Evolutionary conservation across 768 basidiomycete species (phyloP), one percentile per base, ranked within the genome.

Genomic region (Lanmaoa pseudosensibilis): DNA sequence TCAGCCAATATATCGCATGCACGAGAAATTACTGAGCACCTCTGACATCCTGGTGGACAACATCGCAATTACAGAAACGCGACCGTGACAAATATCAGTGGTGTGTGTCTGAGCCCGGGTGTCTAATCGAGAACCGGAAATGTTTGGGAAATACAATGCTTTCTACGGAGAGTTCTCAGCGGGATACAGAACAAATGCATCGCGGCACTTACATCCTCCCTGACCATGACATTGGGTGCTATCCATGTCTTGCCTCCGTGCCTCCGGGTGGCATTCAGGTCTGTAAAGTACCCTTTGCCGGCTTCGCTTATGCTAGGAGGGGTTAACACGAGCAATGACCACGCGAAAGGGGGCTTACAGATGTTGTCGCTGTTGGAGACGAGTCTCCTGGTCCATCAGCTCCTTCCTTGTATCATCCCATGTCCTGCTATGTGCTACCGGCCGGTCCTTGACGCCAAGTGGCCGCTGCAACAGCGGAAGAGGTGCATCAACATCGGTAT

Each of bases 221-320:
- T 84, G 59, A 98, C 94, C 63, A 98, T 78, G 21, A 90, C 88
- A 21, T 81, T 85, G 1, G 94, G 95, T 12, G 94, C 94, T 50
- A 94, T 83, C 94, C 93, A 98, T 10, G 90, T 88, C 75, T 98
- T 98, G 16, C 96, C 96, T 16, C 93, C 94, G 63, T 93, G 83
- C 41, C 80, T 80, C 49, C 88, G 77, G 2, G 91, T 88, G 68
- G 87, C 85, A 64, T 91, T 90, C 39, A 87, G 78, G 69, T 98
- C 96, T 50, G 89, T 80, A 65, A 92, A 98, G 73, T 98, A 96
- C 0, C 94, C 93, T 66, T 87, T 89, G 13, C 84, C 81, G 0
- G 79, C 83, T 67, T 86, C 80, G 57, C 83, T 78, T 56, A 87
- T 75, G 39, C 86, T 88, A 61, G 2, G 23, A 50, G 10, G 25